Percentiles rank a stretch among this genome's conserved stretches.
phyloP scores from a whole-genome alignment of 192 early-diverging fungal species.

The Lunasporangiospora selenospora region DNA sequence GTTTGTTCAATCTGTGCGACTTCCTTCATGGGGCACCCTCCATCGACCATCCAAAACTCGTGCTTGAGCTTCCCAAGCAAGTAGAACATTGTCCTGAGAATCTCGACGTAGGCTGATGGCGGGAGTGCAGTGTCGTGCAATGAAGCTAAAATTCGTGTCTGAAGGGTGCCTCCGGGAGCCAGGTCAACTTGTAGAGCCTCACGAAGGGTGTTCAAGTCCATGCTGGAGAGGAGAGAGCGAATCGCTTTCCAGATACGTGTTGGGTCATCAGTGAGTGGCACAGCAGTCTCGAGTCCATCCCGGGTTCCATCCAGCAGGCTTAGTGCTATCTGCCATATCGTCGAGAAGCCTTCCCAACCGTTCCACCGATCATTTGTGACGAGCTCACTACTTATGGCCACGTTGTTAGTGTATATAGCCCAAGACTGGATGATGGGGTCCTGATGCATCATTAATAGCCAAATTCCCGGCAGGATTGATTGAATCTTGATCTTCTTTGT shows the following conservation, averaged over 20 bases:
- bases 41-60: slow-evolving; percentile 21
- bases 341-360: slow-evolving; percentile 29
- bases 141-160: background rate
- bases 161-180: slow-evolving; percentile 6
- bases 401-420: slow-evolving; percentile 11
- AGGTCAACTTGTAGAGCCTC: slow-evolving; percentile 1
- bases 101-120: slow-evolving; percentile 10
- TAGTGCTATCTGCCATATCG: slow-evolving; percentile 1
- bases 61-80: slow-evolving; percentile 13
- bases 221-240: slow-evolving; percentile 15
- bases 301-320: background rate
- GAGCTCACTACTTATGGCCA: slow-evolving; percentile 7
- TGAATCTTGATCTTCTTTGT: slow-evolving; percentile 22
- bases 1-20: slow-evolving; percentile 1
- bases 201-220: slow-evolving; percentile 8
- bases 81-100: slow-evolving; percentile 9
- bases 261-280: slow-evolving; percentile 12
- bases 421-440: slow-evolving; percentile 18
- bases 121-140: slow-evolving; percentile 6
- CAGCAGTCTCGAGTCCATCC: background rate
- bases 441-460: slow-evolving; percentile 23
- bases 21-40: background rate
- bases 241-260: slow-evolving; percentile 11
- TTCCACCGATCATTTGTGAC: slow-evolving; percentile 18
- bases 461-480: slow-evolving; percentile 30